Base-by-base conservation (phyloP, 2,329 filamentous ascomycete genomes). In the Xylaria sp. region DNA sequence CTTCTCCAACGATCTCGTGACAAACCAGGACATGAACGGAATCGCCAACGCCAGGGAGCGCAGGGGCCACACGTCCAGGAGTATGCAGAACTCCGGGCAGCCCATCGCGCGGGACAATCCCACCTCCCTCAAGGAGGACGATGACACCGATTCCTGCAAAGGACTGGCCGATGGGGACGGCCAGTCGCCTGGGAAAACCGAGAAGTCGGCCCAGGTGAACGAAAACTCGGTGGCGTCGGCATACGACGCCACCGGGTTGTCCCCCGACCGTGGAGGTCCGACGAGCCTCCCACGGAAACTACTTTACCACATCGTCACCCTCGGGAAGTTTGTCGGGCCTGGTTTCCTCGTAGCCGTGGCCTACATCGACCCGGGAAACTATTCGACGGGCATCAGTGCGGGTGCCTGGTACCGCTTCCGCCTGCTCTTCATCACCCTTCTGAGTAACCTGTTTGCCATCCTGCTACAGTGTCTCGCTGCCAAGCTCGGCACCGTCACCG, bases 361-460 rank as follows among this genome's bases (percentile, higher is more conserved):
- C 2, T 88, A 88, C 77, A 88, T 88, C 72, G 87, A 88, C 69
- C 87, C 84, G 59, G 89, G 89, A 67, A 92, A 93, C 78, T 93
- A 92, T 76, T 85, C 90, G 0, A 92, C 90, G 23, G 90, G 90
- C 77, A 87, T 92, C 57, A 87, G 89, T 7, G 90, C 90, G 54
- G 90, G 90, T 62, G 88, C 90, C 4, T 84, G 85, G 0, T 92
- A 89, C 77, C 85, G 84, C 65, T 93, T 89, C 81, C 84, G 82
- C 48, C 83, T 92, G 40, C 84, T 93, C 2, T 92, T 92, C 80
- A 83, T 92, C 72, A 86, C 92, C 51, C 82, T 93, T 10, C 82
- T 92, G 74, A 88, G 88, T 78, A 93, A 93, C 76, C 74, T 92
- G 59, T 90, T 92, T 74, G 90, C 90, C 72, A 91, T 93, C 63